A percentile compares a stretch with the other conserved stretches of the same genome.
Conservation (phyloP, 495 filamentous ascomycete species). For the Glarea lozoyensis region DNA sequence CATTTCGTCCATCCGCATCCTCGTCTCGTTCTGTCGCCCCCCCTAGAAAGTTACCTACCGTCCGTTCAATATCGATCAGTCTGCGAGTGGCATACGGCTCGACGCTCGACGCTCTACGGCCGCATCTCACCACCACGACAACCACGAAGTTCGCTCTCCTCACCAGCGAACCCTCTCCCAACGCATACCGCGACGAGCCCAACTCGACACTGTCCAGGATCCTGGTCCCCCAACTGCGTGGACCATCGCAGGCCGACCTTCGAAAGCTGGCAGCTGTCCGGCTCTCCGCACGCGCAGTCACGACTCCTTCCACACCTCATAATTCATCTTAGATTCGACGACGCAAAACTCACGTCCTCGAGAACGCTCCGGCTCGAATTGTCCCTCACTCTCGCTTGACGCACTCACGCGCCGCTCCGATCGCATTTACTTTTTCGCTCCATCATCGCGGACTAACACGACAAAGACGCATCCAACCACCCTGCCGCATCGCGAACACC, state of each 20-base stretch:
- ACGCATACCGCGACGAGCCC: not conserved
- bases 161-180: too few relatives aligned
- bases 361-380: too few relatives aligned
- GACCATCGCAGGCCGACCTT: constrained; percentile 9
- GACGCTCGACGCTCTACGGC: too few relatives aligned
- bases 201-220: not conserved
- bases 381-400: constrained; percentile 8
- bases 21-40: too few relatives aligned
- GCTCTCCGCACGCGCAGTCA: not conserved
- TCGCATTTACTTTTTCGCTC: constrained; percentile 13
- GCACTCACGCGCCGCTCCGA: constrained; percentile 20
- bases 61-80: too few relatives aligned
- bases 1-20: too few relatives aligned
- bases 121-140: too few relatives aligned
- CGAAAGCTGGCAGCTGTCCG: not conserved
- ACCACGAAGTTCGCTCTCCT: too few relatives aligned
- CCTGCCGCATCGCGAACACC: constrained; percentile 13
- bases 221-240: constrained; percentile 5
- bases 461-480: constrained; percentile 9
- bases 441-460: constrained; percentile 12
- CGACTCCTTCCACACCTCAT: constrained; percentile 2
- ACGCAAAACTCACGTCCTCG: too few relatives aligned
- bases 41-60: too few relatives aligned
- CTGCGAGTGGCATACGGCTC: too few relatives aligned
- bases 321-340: too few relatives aligned